These are phyloP conservation scores for Podospora bellae-mahoneyi DNA, from an alignment of 495 filamentous ascomycete species.

Conservation along the genomic window DNA sequence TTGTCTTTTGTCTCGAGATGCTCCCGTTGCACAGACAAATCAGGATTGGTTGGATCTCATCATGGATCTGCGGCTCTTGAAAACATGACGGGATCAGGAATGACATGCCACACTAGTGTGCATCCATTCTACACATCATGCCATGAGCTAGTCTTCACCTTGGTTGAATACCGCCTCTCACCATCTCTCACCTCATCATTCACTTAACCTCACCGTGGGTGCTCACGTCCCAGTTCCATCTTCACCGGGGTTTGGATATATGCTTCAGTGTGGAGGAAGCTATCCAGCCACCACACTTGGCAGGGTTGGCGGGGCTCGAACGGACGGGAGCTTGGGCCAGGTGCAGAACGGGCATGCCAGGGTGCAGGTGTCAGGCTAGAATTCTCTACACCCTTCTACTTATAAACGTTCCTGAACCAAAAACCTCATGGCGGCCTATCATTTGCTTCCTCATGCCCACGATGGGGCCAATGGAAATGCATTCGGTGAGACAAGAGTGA, in stretches of 20 bases:
- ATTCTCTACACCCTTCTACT: no score
- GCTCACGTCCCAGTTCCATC: no score
- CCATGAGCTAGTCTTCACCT: no score
- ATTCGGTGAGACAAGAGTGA: background rate
- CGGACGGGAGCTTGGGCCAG: background rate
- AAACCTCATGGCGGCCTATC: background rate
- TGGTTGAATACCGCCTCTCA: no score
- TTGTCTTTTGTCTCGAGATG: slow-evolving; percentile 17
- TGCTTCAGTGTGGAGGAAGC: background rate
- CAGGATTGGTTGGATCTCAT: slow-evolving; percentile 7
- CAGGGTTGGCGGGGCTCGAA: background rate
- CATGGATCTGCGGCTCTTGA: background rate
- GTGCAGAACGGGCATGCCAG: no score
- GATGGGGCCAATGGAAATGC: background rate
- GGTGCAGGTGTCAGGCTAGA: no score
- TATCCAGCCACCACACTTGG: background rate
- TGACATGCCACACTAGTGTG: background rate
- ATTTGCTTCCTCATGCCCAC: background rate
- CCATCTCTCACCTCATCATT: background rate
- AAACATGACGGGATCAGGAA: background rate
- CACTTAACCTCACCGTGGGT: background rate
- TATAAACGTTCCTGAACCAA: background rate
- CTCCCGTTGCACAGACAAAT: slow-evolving; percentile 28
- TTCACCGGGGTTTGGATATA: no score
- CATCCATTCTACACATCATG: no score